Conservation (phyloP, 768 basidiomycete species). For the Myochromella boudieri region DNA sequence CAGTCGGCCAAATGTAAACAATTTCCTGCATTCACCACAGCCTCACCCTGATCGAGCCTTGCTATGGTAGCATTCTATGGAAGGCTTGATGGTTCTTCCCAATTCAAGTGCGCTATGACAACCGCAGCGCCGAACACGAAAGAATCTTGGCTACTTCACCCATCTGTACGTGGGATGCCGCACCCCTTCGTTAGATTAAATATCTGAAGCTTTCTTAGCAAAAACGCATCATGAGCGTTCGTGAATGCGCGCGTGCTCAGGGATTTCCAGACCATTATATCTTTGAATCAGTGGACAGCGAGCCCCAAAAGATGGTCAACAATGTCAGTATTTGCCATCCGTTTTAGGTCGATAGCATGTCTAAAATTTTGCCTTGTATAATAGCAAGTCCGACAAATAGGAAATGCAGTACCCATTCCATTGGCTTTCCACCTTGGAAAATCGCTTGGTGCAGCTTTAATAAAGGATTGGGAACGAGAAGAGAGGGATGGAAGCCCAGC, state of each 20-base stretch:
- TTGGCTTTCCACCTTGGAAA: constrained; percentile 65
- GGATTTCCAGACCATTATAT: constrained; percentile 74
- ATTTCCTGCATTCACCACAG: not conserved
- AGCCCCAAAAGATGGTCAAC: constrained; percentile 31
- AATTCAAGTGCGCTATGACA: constrained; percentile 70
- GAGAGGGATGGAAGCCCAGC: constrained; percentile 46
- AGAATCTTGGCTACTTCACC: constrained; percentile 42
- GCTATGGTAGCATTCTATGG: constrained; percentile 58
- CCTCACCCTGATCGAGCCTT: too few species aligned
- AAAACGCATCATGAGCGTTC: constrained; percentile 66
- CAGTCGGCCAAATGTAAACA: constrained; percentile 24
- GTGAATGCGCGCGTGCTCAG: constrained; percentile 72
- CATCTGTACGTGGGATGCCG: constrained; percentile 25
- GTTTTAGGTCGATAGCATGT: not conserved
- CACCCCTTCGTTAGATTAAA: not conserved
- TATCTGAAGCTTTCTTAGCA: constrained; percentile 40
- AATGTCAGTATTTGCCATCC: constrained; percentile 45
- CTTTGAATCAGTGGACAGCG: constrained; percentile 50
- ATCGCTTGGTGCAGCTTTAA: constrained; percentile 41
- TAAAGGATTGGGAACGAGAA: constrained; percentile 43
- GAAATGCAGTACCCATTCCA: constrained; percentile 77
- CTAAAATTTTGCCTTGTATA: constrained; percentile 4
- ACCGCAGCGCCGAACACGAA: constrained; percentile 51
- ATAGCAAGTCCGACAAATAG: constrained; percentile 76
- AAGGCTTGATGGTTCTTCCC: constrained; percentile 48